Evolutionary conservation across 257 asterid genomes (phyloP).

Genomic region (Craterostigma plantagineum): DNA sequence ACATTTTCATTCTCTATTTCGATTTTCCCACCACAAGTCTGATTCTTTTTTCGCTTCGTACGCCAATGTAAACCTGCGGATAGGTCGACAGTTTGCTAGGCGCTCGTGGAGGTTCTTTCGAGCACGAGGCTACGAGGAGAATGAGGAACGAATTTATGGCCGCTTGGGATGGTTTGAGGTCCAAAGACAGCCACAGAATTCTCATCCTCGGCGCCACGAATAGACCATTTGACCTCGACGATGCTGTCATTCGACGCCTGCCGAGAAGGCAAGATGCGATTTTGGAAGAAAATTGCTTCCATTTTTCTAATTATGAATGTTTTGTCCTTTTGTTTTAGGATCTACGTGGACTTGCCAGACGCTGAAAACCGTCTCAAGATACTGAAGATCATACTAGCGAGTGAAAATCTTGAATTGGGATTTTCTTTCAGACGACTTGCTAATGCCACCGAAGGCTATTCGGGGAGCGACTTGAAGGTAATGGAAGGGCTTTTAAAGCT

Average conservation of each 20-base stretch:
- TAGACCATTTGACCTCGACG: slow-evolving; percentile 98
- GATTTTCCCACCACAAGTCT: not conserved
- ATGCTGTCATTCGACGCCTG: slow-evolving; percentile 96
- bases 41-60: slow-evolving; percentile 6
- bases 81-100: slow-evolving; percentile 99
- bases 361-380: slow-evolving; percentile 77
- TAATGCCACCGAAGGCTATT: slow-evolving; percentile 90
- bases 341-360: slow-evolving; percentile 92
- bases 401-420: slow-evolving; percentile 56
- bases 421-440: slow-evolving; percentile 70
- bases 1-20: slow-evolving; percentile 10
- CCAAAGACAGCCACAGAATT: slow-evolving; percentile 87
- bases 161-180: slow-evolving; percentile 98
- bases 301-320: slow-evolving; percentile 11
- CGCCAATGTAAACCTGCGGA: not conserved
- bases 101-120: slow-evolving; percentile 93
- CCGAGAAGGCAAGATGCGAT: slow-evolving; percentile 55
- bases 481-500: not conserved
- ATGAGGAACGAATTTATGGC: slow-evolving; percentile 99
- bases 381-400: slow-evolving; percentile 62
- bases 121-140: slow-evolving; percentile 99
- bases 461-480: slow-evolving; percentile 98
- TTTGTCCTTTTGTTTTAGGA: slow-evolving; percentile 29
- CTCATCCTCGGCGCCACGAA: slow-evolving; percentile 98
- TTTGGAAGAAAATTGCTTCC: too few species aligned